Evolutionary conservation across 306 rosid species (phyloP).

Genomic region (Begonia masoniana): DNA sequence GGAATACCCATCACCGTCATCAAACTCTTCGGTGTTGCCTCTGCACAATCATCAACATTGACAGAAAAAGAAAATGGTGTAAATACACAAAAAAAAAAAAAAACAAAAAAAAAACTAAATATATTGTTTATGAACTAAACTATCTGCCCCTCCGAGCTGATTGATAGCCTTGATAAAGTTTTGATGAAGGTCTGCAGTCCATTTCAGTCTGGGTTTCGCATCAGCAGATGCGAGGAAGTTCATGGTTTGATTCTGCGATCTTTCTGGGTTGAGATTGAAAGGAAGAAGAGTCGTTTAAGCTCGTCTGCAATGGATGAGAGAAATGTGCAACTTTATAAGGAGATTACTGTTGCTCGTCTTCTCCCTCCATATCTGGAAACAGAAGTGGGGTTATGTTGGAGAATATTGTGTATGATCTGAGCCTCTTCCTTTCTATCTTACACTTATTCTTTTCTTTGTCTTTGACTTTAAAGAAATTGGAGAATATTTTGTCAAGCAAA

Average conservation of each 20-base stretch:
- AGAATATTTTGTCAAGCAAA: neutral
- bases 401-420: neutral
- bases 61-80: neutral
- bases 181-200: constrained; percentile 83
- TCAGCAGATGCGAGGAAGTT: constrained; percentile 76
- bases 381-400: constrained; percentile 1
- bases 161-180: constrained; percentile 51
- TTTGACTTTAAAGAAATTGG: constrained; percentile 1
- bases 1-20: constrained; percentile 76
- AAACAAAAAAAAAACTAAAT: neutral
- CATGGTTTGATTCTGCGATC: constrained; percentile 54
- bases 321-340: too few species aligned
- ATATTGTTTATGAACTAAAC: constrained; percentile 38
- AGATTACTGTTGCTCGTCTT: neutral
- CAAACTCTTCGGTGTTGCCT: constrained; percentile 85
- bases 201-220: constrained; percentile 82
- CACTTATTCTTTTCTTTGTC: neutral
- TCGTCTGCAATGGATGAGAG: too few species aligned
- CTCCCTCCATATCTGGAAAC: neutral
- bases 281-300: neutral
- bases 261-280: constrained; percentile 21
- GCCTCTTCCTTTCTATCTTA: neutral
- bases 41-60: constrained; percentile 25
- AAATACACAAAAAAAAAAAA: neutral
- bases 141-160: constrained; percentile 82